Evolutionary conservation across 1,139 yeast genomes (phyloP).

Genomic region (Sugiyamaella sp.): DNA sequence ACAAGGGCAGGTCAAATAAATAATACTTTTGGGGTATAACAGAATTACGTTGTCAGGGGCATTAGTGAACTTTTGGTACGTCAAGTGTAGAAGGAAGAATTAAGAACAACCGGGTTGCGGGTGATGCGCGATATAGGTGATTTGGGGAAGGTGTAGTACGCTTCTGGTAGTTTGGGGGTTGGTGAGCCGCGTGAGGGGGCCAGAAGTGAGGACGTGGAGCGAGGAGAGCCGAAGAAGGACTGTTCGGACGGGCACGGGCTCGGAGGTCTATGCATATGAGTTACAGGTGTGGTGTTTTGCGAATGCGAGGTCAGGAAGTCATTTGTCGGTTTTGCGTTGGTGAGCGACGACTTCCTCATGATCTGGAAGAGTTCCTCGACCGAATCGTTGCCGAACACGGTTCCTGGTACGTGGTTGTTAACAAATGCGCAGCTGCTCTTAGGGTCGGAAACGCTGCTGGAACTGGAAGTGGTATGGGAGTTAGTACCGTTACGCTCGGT

Average conservation of each 20-base stretch:
- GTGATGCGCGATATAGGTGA: constrained; percentile 35
- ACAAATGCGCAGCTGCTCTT: no score
- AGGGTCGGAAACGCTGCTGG: no score
- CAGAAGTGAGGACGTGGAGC: not conserved
- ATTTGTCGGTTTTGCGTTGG: constrained; percentile 3
- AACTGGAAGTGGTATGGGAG: no score
- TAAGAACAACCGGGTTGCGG: constrained; percentile 34
- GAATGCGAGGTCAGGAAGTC: constrained; percentile 10
- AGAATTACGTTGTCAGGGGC: not conserved
- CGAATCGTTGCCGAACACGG: constrained; percentile 23
- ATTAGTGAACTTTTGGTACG: constrained; percentile 1
- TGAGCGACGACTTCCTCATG: constrained; percentile 29
- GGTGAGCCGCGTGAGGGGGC: not conserved
- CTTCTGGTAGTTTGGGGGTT: constrained; percentile 16
- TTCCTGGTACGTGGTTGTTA: not conserved
- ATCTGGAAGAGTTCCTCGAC: constrained; percentile 33
- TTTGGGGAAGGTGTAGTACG: constrained; percentile 26
- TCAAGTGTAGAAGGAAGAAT: constrained; percentile 22
- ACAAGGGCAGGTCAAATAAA: constrained; percentile 5
- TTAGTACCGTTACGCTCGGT: not conserved
- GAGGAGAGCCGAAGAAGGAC: constrained; percentile 2
- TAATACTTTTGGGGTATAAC: not conserved
- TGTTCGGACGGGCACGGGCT: not conserved
- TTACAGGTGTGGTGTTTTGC: constrained; percentile 3
- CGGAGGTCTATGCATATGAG: not conserved